Base-by-base conservation (phyloP, 768 basidiomycete species). In the Flagelloscypha sp. region DNA sequence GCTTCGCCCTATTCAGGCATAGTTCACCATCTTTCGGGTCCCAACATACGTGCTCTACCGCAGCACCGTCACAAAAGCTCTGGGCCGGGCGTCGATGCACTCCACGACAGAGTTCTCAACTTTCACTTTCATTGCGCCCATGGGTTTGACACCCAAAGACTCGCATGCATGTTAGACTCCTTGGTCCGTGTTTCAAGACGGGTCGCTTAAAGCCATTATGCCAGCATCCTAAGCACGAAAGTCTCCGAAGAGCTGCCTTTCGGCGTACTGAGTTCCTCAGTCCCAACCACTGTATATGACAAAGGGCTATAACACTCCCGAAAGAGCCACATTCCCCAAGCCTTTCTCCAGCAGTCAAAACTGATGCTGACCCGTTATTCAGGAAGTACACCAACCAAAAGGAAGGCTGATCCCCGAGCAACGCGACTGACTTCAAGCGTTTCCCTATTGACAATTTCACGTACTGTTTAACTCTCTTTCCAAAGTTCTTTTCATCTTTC, bases 11-110 rank as follows among this genome's bases (percentile, higher is more conserved):
- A 79, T 76, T 78, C 79, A 81, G 61, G 61, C 33, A 83, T 82
- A 82, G 77, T 82, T 82, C 79, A 82, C 79, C 79, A 82, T 82
- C 78, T 81, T 83, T 82, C 78, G 76, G 80, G 78, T 81, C 79
- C 77, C 75, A 81, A 75, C 80, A 78, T 76, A 68, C 72, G 74
- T 74, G 78, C 80, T 81, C 79, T 71, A 77, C 78, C 74, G 70
- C 77, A 67, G 74, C 74, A 61, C 75, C 77, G 57, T 80, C 70
- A 69, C 72, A 73, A 61, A 74, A 79, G 68, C 62, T 79, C 74
- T 53, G 70, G 74, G 74, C 75, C 70, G 73, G 79, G 76, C 72
- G 72, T 76, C 71, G 69, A 63, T 82, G 79, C 77, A 61, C 71
- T 67, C 75, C 72, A 62, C 57, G 69, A 71, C 62, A 65, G 61